phyloP scores from a whole-genome alignment of 139 green algal species.

The Pleodorina starrii region DNA sequence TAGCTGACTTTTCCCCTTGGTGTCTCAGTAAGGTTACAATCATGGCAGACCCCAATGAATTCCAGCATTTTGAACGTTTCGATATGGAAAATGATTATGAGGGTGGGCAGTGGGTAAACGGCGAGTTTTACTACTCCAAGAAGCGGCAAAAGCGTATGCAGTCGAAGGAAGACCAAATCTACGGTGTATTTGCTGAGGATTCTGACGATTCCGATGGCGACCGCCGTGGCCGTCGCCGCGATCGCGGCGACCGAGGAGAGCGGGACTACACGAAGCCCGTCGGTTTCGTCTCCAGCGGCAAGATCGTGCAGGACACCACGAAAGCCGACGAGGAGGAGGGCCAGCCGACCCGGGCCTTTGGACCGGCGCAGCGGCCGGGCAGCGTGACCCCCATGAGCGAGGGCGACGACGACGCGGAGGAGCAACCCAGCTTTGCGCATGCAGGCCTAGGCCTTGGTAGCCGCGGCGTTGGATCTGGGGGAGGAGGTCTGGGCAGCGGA shows the following conservation, averaged over 20 bases:
- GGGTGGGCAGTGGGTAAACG: conserved; percentile 85
- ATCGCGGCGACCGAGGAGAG: conserved; percentile 15
- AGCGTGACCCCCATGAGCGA: conserved; percentile 1
- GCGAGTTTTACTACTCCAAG: conserved; percentile 86
- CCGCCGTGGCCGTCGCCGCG: conserved; percentile 31
- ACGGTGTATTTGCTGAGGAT: conserved; percentile 86
- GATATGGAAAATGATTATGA: conserved; percentile 87
- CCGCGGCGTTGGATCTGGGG: conserved; percentile 9
- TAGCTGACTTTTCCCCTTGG: too few relatives aligned
- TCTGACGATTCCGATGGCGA: conserved; percentile 55
- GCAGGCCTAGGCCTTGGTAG: conserved; percentile 28
- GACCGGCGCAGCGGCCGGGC: conserved; percentile 13
- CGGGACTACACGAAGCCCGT: conserved; percentile 77
- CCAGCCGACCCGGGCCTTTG: conserved; percentile 16
- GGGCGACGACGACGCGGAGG: conserved; percentile 7
- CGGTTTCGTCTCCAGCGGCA: conserved; percentile 86
- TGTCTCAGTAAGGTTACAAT: too few relatives aligned
- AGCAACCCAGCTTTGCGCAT: conserved; percentile 22
- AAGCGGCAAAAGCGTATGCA: conserved; percentile 81
- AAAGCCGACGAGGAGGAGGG: conserved; percentile 20
- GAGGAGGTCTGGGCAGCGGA: conserved; percentile 26
- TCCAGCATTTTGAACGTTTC: conserved; percentile 41
- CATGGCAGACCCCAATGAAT: conserved; percentile 42
- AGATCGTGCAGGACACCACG: conserved; percentile 50
- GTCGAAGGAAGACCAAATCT: conserved; percentile 89